Evolutionary conservation across 305 asterid species (phyloP), one percentile per base, ranked within the genome.

Genomic region (Euphrasia arctica): DNA sequence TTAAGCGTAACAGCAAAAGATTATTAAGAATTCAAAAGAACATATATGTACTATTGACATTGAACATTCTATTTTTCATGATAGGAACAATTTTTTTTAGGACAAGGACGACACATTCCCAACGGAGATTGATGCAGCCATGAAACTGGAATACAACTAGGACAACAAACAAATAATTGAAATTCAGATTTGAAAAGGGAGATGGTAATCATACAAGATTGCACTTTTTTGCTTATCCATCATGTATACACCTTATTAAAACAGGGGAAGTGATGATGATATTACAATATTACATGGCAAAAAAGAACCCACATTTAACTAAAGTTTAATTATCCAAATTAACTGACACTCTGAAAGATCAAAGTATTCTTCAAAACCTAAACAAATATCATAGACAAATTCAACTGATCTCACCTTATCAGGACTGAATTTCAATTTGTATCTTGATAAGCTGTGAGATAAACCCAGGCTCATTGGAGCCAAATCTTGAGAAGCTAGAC

Each of bases 381-480:
- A 25, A 25, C 27, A 25, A 48, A 4, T 48, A 48, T n/a, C 4
- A 48, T 6, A n/a, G 28, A 60, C 29, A 56, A 28, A 64, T 25
- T 64, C 41, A 3, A 48, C 59, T 13, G 1, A 7, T 14, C 62
- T 70, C 64, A 84, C 97, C 92, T 90, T 90, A 56, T 90, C 97
- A 11, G 97, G 97, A 74, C 96, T 90, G 80, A 88, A 90, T 55
- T 90, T 90, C 58, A 90, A 80, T 70, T 88, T 90, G 84, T 80
- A 84, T 82, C 97, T 78, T 31, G 96, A 85, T 58, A 90, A 74
- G 73, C 97, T 88, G 76, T 90, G 97, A 48, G 97, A 90, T 57
- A 90, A 76, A 62, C 97, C 97, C 79, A 90, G 80, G 75, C 97
- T 85, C 97, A 90, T 90, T 45, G 97, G 96, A 68, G 95, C 90